Conservation (phyloP, 495 filamentous ascomycete species). For the Cryomyces minteri region DNA sequence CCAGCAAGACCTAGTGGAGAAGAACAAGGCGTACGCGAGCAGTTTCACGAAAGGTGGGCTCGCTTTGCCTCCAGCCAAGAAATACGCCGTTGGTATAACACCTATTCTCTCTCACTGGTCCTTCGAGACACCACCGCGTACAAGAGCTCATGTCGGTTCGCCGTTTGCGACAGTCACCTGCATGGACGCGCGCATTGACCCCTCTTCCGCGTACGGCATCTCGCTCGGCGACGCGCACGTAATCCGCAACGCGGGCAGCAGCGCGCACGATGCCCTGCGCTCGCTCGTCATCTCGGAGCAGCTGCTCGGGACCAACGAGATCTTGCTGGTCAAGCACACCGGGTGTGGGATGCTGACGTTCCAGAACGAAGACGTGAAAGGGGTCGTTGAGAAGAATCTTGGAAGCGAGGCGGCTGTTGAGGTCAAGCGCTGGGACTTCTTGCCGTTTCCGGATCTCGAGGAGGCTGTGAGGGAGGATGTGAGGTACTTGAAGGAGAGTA, state of each 20-base stretch:
- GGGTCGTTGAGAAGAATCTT: conserved; percentile 37
- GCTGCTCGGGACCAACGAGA: conserved; percentile 59
- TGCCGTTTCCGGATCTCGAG: conserved; percentile 45
- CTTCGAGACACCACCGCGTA: too few species aligned
- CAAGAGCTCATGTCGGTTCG: too few species aligned
- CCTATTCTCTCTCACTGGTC: too few species aligned
- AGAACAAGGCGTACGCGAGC: too few species aligned
- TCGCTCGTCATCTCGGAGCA: conserved; percentile 68
- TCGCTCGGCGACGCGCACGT: conserved; percentile 62
- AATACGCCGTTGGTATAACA: too few species aligned
- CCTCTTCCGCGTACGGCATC: conserved; percentile 52
- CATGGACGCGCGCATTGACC: conserved; percentile 74
- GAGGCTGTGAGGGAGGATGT: conserved; percentile 50
- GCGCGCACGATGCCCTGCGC: conserved; percentile 47
- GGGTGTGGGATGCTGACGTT: conserved; percentile 77
- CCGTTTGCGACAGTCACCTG: conserved; percentile 37
- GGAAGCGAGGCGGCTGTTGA: conserved; percentile 25
- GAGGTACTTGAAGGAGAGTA: conserved; percentile 35
- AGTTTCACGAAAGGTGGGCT: too few species aligned
- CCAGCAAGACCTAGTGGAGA: too few species aligned
- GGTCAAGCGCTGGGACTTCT: conserved; percentile 34
- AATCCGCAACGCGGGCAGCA: conserved; percentile 62
- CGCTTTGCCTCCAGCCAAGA: too few species aligned
- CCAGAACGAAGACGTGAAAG: conserved; percentile 41
- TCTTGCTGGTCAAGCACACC: conserved; percentile 62